These are phyloP conservation scores for Penicillium polonicum DNA, from an alignment of 2,329 filamentous ascomycete species.

Conservation along the genomic window DNA sequence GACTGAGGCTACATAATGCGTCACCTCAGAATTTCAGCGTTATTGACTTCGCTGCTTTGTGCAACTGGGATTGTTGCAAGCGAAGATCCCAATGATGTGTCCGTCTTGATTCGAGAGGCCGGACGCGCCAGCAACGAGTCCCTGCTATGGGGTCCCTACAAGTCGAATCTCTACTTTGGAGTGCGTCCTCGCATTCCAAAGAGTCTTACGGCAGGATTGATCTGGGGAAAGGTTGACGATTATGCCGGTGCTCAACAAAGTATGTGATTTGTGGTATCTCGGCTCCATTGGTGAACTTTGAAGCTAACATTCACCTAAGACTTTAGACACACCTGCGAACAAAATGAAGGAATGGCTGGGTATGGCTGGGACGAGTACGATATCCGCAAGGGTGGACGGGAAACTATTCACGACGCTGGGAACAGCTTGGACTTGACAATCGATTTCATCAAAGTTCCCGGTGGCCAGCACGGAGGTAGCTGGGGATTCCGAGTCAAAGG, in stretches of 20 bases:
- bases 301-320: constrained; percentile 51
- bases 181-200: constrained; percentile 78
- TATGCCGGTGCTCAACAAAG: constrained; percentile 73
- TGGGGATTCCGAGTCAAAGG: constrained; percentile 92
- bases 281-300: background rate
- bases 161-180: constrained; percentile 92
- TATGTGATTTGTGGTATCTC: constrained; percentile 47
- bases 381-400: constrained; percentile 77
- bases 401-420: constrained; percentile 84
- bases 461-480: constrained; percentile 79
- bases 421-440: constrained; percentile 91
- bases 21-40: constrained; percentile 27
- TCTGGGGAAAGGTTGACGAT: constrained; percentile 85
- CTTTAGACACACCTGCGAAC: constrained; percentile 92
- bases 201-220: constrained; percentile 75
- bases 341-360: constrained; percentile 87
- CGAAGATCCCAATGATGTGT: constrained; percentile 33
- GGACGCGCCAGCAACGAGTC: constrained; percentile 67
- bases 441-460: constrained; percentile 88
- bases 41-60: constrained; percentile 30
- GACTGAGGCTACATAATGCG: constrained; percentile 31
- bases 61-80: constrained; percentile 30
- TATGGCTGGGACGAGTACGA: constrained; percentile 99
- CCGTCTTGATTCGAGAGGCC: constrained; percentile 41
- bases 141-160: constrained; percentile 93